These are phyloP conservation scores for Eucalyptus curtisii DNA, from an alignment of 345 rosid species.

Conservation along the genomic window DNA sequence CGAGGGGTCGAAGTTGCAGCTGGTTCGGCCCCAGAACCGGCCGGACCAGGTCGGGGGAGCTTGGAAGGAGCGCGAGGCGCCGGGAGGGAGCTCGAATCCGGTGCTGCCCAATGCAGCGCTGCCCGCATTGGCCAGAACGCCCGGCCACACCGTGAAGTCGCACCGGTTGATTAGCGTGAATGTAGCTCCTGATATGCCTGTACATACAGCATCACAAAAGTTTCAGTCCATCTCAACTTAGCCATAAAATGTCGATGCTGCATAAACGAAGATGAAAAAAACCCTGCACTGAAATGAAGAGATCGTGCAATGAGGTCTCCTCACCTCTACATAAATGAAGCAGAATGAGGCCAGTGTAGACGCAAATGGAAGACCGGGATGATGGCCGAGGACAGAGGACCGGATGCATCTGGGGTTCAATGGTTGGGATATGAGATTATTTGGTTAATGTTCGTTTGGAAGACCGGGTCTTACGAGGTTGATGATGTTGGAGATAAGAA, in stretches of 20 bases:
- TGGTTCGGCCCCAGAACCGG: slow-evolving; percentile 85
- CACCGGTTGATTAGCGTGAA: slow-evolving; percentile 64
- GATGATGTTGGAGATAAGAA: neutral
- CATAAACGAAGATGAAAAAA: neutral
- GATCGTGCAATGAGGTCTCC: neutral
- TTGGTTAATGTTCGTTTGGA: neutral
- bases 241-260: neutral
- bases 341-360: slow-evolving; percentile 8
- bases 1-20: slow-evolving; percentile 46
- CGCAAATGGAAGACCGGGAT: neutral
- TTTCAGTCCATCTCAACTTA: fast-evolving
- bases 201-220: neutral
- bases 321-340: slow-evolving; percentile 24
- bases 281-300: neutral
- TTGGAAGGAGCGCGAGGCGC: slow-evolving; percentile 30
- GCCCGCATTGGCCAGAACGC: slow-evolving; percentile 77
- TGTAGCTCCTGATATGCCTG: slow-evolving; percentile 36
- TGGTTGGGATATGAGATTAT: neutral
- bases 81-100: slow-evolving; percentile 61
- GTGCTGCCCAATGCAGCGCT: slow-evolving; percentile 34
- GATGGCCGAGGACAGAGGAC: neutral
- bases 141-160: slow-evolving; percentile 84
- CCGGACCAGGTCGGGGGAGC: slow-evolving; percentile 95
- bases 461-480: neutral
- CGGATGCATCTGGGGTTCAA: slow-evolving; percentile 5